Percentiles rank a stretch among this genome's conserved stretches.
Conservation (phyloP, 345 rosid species). For the Hirschfeldia incana region DNA sequence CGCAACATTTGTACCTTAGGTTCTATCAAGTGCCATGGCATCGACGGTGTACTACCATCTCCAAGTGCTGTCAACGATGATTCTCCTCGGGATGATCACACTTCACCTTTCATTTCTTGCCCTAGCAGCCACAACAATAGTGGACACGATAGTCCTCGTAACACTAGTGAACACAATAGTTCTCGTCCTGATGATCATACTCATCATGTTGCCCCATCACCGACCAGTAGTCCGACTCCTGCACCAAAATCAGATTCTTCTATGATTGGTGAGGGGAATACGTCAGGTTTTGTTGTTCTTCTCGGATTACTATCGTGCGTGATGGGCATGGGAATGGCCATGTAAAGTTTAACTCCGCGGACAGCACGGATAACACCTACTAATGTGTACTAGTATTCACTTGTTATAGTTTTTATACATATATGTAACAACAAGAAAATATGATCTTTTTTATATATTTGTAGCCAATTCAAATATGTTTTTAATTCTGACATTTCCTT, state of each 20-base stretch:
- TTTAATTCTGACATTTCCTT: background rate
- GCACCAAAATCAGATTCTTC: slow-evolving; percentile 33
- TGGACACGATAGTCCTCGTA: background rate
- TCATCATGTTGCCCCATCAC: slow-evolving; percentile 19
- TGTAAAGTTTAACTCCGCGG: slow-evolving; percentile 3
- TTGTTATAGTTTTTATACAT: slow-evolving; percentile 6
- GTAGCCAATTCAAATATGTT: background rate
- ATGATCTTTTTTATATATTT: background rate
- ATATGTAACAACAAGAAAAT: background rate
- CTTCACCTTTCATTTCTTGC: slow-evolving; percentile 36
- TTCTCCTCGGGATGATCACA: slow-evolving; percentile 26
- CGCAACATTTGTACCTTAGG: slow-evolving; percentile 64
- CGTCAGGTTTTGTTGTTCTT: background rate
- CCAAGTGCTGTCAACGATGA: slow-evolving; percentile 4
- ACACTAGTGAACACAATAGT: background rate
- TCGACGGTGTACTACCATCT: slow-evolving; percentile 52
- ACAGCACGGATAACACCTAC: slow-evolving; percentile 13
- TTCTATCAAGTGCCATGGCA: slow-evolving; percentile 79
- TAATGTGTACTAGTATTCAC: background rate
- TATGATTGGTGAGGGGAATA: background rate
- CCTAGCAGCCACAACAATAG: slow-evolving; percentile 35
- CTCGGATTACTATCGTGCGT: background rate
- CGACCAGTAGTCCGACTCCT: background rate
- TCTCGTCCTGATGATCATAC: background rate
- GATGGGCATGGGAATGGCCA: background rate